Conservation (phyloP, 257 asterid species). For the Ilex asprella region DNA sequence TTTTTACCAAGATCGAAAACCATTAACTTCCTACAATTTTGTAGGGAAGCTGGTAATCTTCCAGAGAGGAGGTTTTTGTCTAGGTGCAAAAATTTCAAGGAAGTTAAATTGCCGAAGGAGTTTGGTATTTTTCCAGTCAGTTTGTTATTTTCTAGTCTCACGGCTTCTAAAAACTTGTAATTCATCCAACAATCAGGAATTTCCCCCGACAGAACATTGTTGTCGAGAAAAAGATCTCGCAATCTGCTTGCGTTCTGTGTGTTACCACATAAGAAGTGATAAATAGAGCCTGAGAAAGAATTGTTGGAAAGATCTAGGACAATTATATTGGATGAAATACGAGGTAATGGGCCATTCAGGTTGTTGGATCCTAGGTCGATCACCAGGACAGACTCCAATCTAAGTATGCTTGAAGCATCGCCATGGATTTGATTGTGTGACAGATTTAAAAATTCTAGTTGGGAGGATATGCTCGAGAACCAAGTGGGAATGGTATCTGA, state of each 20-base stretch:
- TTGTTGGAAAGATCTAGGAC: not conserved
- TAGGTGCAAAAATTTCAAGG: not conserved
- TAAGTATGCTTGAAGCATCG: not conserved
- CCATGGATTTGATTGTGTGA: conserved; percentile 1
- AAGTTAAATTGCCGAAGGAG: not conserved
- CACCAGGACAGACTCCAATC: not conserved
- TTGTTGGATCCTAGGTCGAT: not conserved
- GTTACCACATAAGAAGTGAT: not conserved
- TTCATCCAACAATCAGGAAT: not conserved
- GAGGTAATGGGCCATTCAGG: not conserved
- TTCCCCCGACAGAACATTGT: not conserved
- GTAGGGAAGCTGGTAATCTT: not conserved
- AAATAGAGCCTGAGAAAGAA: not conserved
- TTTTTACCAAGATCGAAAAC: not conserved
- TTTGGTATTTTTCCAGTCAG: not conserved
- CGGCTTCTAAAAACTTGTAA: not conserved
- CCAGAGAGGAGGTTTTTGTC: not conserved
- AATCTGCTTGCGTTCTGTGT: not conserved
- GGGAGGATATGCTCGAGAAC: not conserved
- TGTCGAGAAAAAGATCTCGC: not conserved
- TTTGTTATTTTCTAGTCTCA: not conserved
- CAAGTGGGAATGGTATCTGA: not conserved
- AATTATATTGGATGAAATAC: not conserved
- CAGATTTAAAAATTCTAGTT: not conserved
- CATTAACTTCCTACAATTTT: not conserved